Evolutionary conservation across 495 filamentous ascomycete species (phyloP).

Genomic region (Aspergillus affinis): DNA sequence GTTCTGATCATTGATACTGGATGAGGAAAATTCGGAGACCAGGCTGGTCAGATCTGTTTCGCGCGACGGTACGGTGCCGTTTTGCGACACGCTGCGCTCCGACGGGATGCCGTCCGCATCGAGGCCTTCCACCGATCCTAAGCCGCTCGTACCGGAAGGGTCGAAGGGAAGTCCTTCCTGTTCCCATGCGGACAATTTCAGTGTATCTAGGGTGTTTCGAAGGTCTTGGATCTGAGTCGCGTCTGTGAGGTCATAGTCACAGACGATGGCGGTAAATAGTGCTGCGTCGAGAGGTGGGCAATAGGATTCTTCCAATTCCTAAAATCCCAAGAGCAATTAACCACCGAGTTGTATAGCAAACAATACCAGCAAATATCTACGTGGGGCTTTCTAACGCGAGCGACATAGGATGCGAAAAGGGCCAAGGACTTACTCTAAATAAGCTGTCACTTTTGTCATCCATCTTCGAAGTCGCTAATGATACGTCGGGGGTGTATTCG

Average conservation of each 20-base stretch:
- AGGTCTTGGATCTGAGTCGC: conserved; percentile 50
- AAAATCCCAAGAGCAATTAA: not conserved
- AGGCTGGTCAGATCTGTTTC: conserved; percentile 48
- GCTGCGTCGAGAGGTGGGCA: conserved; percentile 65
- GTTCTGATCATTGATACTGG: conserved; percentile 19
- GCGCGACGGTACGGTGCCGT: conserved; percentile 31
- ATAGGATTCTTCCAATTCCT: conserved; percentile 51
- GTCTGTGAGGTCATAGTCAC: conserved; percentile 60
- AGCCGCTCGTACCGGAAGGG: conserved; percentile 64
- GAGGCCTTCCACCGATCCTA: conserved; percentile 25
- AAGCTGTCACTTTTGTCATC: conserved; percentile 21
- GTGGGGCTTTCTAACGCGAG: not conserved
- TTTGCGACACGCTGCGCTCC: conserved; percentile 26
- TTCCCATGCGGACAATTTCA: conserved; percentile 59
- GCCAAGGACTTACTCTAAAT: conserved; percentile 18
- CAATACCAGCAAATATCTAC: not conserved
- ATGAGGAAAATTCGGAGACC: conserved; percentile 26
- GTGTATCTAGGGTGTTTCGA: conserved; percentile 50
- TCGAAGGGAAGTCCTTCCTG: conserved; percentile 76
- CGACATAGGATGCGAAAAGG: conserved; percentile 1
- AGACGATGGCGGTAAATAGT: conserved; percentile 61
- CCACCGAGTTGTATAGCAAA: not conserved
- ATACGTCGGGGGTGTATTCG: conserved; percentile 13
- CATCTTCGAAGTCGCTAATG: conserved; percentile 27
- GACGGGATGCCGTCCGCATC: conserved; percentile 24